Evolutionary conservation across 2,329 filamentous ascomycete genomes (phyloP).

Genomic region (Xylariaceae sp.): DNA sequence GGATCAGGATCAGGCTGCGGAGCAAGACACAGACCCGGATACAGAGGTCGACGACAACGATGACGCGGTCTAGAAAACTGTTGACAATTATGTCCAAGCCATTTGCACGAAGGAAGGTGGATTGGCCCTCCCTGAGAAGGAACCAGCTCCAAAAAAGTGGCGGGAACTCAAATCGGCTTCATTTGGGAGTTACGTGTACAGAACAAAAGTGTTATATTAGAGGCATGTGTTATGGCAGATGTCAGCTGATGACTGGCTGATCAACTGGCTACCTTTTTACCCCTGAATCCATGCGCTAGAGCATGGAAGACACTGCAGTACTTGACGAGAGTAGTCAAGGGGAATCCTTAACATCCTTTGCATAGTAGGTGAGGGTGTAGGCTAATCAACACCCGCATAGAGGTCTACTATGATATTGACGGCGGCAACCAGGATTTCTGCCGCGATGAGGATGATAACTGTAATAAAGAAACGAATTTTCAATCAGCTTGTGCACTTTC

Average conservation of each 20-base stretch:
- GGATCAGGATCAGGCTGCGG: slow-evolving; percentile 10
- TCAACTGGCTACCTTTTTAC: no score
- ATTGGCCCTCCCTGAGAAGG: neutral
- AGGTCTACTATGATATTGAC: slow-evolving; percentile 95
- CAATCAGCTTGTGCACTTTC: slow-evolving; percentile 1
- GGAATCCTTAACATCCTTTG: no score
- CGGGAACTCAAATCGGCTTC: no score
- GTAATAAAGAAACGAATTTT: no score
- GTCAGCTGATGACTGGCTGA: no score
- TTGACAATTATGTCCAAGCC: no score
- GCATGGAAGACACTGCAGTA: neutral
- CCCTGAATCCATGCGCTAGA: no score
- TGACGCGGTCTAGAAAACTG: slow-evolving; percentile 24
- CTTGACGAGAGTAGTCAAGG: no score
- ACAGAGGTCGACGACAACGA: slow-evolving; percentile 34
- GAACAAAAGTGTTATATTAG: neutral
- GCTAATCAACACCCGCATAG: slow-evolving; percentile 54
- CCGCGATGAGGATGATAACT: slow-evolving; percentile 95
- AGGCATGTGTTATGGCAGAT: no score
- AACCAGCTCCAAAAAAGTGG: no score
- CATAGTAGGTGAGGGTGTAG: no score
- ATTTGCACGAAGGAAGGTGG: neutral
- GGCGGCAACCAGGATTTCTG: slow-evolving; percentile 86
- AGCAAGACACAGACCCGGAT: slow-evolving; percentile 26
- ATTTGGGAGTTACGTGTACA: slow-evolving; percentile 6